Base-by-base conservation (phyloP, 345 rosid species). In the Hypericum perforatum region DNA sequence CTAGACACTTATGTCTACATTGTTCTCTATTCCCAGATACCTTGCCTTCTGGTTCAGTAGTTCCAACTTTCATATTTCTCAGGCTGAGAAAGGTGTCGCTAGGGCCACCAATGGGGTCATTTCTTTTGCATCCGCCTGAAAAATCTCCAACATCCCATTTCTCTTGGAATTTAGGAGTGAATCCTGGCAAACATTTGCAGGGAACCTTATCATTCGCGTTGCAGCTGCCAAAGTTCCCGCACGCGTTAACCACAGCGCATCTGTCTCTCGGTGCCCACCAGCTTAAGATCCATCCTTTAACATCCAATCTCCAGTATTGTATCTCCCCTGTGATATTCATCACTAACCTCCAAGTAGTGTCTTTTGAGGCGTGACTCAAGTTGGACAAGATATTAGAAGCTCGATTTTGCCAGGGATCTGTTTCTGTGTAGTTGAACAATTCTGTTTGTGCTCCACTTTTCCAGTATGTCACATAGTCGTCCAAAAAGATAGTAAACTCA, bases 181-280 rank as follows among this genome's bases (percentile, higher is more conserved):
- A 80, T 11, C 81, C 78, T 22, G 78, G 78, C 16, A 75, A 63
- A 56, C 82, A 77, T 45, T 73, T 80, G 32, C 86, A 77, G 50
- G 39, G 40, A 36, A 61, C 37, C 49, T 62, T 66, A 16, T 66
- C 70, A 46, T 62, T 57, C 45, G 66, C 66, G 47, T 77, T 71
- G 41, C 82, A 80, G 72, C 69, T 66, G n/a, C 77, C 78, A 0
- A 70, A 75, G 45, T 46, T 66, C 39, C 86, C 82, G 50, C 81
- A 75, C 9, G 75, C 70, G 37, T 77, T 61, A 54, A 64, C 69
- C 37, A 70, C 61, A 43, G 67, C 68, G 37, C 82, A 80, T n/a
- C 43, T 41, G 53, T 77, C 79, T 56, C 70, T 64, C 5, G 83
- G 82, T 16, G 68, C 67, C 45, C 58, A 40, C 81, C 81, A 73